Evolutionary conservation across 176 grass and related monocot genomes (phyloP).

Genomic region (Puccinellia tenuiflora): DNA sequence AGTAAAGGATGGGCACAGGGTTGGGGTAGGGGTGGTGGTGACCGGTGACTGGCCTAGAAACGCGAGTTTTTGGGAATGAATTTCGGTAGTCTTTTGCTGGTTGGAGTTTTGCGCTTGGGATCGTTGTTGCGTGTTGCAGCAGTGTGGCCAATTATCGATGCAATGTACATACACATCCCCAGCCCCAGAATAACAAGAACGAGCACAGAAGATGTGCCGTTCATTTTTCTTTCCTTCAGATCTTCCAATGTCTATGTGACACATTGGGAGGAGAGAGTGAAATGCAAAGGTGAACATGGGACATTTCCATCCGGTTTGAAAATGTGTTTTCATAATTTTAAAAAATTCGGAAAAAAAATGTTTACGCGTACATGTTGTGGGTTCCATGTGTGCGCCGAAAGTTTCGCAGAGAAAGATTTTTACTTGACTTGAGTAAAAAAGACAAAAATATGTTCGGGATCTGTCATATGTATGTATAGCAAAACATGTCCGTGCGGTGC

Average conservation of each 20-base stretch:
- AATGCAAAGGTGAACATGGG: too few species aligned
- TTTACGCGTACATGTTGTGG: too few species aligned
- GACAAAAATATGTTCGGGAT: too few species aligned
- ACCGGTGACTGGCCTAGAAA: conserved; percentile 25
- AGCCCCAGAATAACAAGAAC: not conserved
- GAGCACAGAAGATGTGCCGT: not conserved
- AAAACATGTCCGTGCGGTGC: too few species aligned
- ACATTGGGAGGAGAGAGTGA: not conserved
- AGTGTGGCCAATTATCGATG: conserved; percentile 3
- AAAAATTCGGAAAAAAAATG: too few species aligned
- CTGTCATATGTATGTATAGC: too few species aligned
- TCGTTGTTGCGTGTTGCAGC: not conserved
- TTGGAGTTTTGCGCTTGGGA: conserved; percentile 26
- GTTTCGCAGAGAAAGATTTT: too few species aligned
- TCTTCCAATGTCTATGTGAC: not conserved
- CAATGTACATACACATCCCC: conserved; percentile 18
- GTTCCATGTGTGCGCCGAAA: too few species aligned
- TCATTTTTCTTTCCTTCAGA: not conserved
- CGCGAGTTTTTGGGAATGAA: conserved; percentile 22
- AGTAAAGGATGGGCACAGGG: not conserved
- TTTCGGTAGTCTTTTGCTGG: conserved; percentile 23
- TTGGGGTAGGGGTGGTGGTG: not conserved
- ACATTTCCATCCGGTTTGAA: too few species aligned
- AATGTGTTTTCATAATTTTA: too few species aligned
- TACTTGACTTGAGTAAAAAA: too few species aligned